phyloP scores from a whole-genome alignment of 768 basidiomycete species.

The Leccinum ochraceum region DNA sequence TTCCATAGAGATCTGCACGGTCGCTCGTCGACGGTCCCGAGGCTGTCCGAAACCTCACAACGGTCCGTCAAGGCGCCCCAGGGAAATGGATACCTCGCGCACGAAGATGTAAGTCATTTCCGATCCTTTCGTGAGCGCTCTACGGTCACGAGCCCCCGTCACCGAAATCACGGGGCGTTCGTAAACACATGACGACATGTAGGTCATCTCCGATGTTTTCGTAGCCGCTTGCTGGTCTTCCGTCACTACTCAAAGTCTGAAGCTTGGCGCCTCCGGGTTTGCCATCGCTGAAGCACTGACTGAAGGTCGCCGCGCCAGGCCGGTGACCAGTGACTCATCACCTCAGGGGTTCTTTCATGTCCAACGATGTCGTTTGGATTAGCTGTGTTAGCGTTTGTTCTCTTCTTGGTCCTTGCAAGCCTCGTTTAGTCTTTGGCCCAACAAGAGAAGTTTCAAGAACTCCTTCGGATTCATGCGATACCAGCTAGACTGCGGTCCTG shows the following conservation, averaged over 20 bases:
- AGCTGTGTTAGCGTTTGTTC: background rate
- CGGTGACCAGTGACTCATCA: background rate
- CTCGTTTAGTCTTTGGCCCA: background rate
- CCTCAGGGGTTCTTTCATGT: background rate
- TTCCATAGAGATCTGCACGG: background rate
- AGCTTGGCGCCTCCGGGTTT: background rate
- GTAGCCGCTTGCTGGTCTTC: background rate
- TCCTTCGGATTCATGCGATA: constrained; percentile 9
- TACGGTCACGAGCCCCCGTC: background rate
- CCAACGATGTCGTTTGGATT: background rate
- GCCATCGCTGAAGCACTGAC: background rate
- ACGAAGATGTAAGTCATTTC: background rate
- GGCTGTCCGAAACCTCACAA: background rate
- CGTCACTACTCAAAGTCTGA: background rate
- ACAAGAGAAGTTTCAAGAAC: constrained; percentile 1
- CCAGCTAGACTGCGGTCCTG: constrained; percentile 17
- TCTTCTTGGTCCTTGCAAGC: background rate
- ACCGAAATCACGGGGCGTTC: background rate
- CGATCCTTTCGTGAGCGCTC: background rate
- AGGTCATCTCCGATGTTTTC: background rate
- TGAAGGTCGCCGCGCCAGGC: background rate
- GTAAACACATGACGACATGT: background rate
- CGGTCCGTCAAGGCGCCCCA: background rate
- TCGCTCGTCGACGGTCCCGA: background rate
- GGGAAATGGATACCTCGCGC: background rate